Conservation (phyloP, 805 yeast species). For the Saccharomycopsis malanga region DNA sequence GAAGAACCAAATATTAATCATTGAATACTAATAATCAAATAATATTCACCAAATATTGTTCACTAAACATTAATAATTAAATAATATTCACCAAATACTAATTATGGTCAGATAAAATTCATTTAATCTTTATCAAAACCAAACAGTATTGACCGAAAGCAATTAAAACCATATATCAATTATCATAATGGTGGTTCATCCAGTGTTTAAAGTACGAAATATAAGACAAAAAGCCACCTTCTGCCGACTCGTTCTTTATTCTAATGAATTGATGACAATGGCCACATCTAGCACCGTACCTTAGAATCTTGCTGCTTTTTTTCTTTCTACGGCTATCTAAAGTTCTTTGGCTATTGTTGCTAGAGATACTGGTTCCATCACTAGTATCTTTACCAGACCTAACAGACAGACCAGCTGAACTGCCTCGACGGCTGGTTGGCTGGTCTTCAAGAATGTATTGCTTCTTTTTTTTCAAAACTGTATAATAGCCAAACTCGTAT, state of each 20-base stretch:
- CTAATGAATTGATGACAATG: conserved; percentile 11
- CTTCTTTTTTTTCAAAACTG: background rate
- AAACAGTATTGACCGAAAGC: no score
- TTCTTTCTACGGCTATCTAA: background rate
- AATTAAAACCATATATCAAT: no score
- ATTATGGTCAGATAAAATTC: no score
- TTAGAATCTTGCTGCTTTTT: background rate
- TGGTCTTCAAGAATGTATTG: background rate
- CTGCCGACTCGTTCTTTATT: conserved; percentile 11
- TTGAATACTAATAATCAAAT: no score
- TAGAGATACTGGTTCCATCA: background rate
- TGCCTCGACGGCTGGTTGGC: no score
- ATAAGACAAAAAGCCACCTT: conserved; percentile 17
- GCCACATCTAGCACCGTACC: conserved; percentile 17
- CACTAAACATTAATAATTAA: no score
- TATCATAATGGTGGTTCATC: conserved; percentile 14
- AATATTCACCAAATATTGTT: no score
- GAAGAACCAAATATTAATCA: no score
- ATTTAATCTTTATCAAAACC: no score
- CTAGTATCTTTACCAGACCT: background rate
- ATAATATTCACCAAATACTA: no score
- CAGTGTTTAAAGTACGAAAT: conserved; percentile 17
- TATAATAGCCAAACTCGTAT: conserved; percentile 18
- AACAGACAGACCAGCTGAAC: no score
- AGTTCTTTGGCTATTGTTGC: background rate